Base-by-base conservation (phyloP, 2,329 filamentous ascomycete genomes). In the Penicillium capsulatum region DNA sequence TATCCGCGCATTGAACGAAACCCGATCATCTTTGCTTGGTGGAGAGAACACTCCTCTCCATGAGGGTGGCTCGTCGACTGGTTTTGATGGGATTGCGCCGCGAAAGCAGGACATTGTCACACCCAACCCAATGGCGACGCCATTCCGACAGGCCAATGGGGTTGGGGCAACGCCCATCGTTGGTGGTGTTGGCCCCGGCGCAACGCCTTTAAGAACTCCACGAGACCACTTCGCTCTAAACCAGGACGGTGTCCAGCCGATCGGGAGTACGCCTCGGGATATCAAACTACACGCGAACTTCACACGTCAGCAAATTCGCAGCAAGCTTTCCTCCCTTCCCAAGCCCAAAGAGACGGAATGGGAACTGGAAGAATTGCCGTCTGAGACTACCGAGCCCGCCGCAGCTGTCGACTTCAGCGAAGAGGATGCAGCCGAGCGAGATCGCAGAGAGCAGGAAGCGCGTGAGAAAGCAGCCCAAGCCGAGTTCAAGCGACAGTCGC, bases 121-220 rank as follows among this genome's bases (percentile, higher is more conserved):
- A 0, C 92, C 92, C 0, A 98, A 98, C 60, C 92, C 92, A 0
- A 76, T 98, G 72, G 90, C 92, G 1, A 98, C 92, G 0, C 92
- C 92, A 1, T 76, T 94, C 50, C 78, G 86, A 38, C 73, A 80
- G 45, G 77, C 71, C 2, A 77, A 76, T 45, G 84, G 80, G 16
- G 71, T 79, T 17, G 83, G 79, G 17, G 80, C 83, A 9, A 94
- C 86, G 17, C 79, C 80, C 4, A 66, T 76, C 56, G 65, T 67
- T 20, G 67, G 69, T 10, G 81, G 81, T 5, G 69, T 74, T 38
- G 77, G 79, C 4, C 77, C 82, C 34, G 87, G 86, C 13, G 83
- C 88, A 43, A 95, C 91, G 0, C 89, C 91, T 1, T 71, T 94
- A 70, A 81, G 86, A 42, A 96, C 90, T 7, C 91, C 91, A 7